Evolutionary conservation across 192 early-diverging fungal genomes (phyloP), one percentile per base, ranked within the genome.

Genomic region (Physocladia obscura): DNA sequence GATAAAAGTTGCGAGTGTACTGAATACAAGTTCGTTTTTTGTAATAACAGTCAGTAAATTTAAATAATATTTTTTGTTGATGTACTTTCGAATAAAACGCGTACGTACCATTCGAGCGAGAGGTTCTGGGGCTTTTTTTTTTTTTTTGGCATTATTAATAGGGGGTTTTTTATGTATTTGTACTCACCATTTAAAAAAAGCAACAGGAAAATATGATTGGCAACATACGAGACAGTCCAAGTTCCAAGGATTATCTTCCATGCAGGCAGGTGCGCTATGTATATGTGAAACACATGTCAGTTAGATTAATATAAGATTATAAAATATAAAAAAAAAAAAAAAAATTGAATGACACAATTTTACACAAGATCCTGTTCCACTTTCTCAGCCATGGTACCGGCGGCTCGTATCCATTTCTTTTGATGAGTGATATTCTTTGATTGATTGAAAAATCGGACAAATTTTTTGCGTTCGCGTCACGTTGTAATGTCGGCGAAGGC

Each of bases 1-100:
- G 87, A 69, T 92, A 96, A 76, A 92, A 98, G 76, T 86, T 93
- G 13, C 89, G 85, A 37, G 89, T 94, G 79, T 98, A 98, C 82
- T 89, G 79, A 51, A 49, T 71, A 58, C 59, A 62, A 74, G 8
- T 70, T 70, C 2, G 77, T n/a, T n/a, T n/a, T n/a, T n/a, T n/a
- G n/a, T n/a, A n/a, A n/a, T n/a, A n/a, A n/a, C n/a, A n/a, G 8
- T 44, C 40, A 44, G n/a, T 8, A 65, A 49, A 52, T 71, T 29
- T 29, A 49, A 35, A 11, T 74, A 65, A 26, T 63, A 36, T 44
- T 69, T 65, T 37, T 70, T 69, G 31, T 57, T 3, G 47, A 17
- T 48, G 39, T 36, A 32, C 15, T 21, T 13, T 36, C 50, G 70
- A 49, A n/a, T n/a, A n/a, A n/a, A n/a, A n/a, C n/a, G n/a, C n/a